phyloP scores from a whole-genome alignment of 2,329 filamentous ascomycete species.

The Fusarium buxicola region DNA sequence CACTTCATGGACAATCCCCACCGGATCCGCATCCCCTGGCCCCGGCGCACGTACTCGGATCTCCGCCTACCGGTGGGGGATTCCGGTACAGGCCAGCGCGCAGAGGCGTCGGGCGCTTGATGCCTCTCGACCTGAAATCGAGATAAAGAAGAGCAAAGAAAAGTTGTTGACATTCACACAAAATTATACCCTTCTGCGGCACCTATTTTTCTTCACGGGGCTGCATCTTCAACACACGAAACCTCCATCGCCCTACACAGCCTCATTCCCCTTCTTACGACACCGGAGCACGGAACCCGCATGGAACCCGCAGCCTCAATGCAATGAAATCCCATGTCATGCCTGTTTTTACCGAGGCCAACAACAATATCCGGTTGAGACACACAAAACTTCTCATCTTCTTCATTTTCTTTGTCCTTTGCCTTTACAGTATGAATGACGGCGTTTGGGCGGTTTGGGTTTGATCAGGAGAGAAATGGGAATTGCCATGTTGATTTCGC shows the following conservation, averaged over 20 bases:
- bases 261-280: conserved; percentile 21
- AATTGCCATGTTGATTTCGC: conserved; percentile 27
- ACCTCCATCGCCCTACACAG: conserved; percentile 8
- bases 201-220: conserved; percentile 10
- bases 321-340: conserved; percentile 24
- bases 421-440: conserved; percentile 26
- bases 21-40: conserved; percentile 29
- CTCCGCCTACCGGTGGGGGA: conserved; percentile 57
- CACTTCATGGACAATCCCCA: conserved; percentile 33
- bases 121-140: not conserved
- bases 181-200: conserved; percentile 42
- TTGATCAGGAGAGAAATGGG: conserved; percentile 24
- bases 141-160: conserved; percentile 25
- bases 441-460: conserved; percentile 43
- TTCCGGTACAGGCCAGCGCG: conserved; percentile 34
- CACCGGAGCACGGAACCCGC: conserved; percentile 22
- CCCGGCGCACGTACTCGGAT: conserved; percentile 47
- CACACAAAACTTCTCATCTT: conserved; percentile 13
- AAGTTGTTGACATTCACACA: conserved; percentile 21
- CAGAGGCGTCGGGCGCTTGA: conserved; percentile 36
- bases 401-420: conserved; percentile 19
- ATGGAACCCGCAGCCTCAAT: conserved; percentile 38
- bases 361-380: conserved; percentile 10
- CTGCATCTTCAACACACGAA: conserved; percentile 17
- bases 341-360: conserved; percentile 15